phyloP scores from a whole-genome alignment of 2,329 filamentous ascomycete genomes.

The Emmonsiellopsis sp. region DNA sequence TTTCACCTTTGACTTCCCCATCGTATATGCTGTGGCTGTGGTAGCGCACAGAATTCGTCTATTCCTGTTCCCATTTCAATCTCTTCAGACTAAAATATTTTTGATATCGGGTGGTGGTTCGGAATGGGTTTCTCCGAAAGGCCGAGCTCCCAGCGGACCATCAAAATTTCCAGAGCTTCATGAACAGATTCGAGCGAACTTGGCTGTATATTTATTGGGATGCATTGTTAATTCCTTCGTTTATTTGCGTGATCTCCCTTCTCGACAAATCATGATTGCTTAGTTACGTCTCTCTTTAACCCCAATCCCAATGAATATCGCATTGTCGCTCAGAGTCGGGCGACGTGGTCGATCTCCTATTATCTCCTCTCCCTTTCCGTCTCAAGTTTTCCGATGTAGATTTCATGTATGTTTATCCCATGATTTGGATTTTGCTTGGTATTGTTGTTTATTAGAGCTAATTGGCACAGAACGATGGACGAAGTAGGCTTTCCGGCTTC shows the following conservation, averaged over 20 bases:
- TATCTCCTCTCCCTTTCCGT: background rate
- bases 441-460: background rate
- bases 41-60: background rate
- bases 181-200: no score
- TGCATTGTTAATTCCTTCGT: background rate
- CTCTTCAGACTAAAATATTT: background rate
- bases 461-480: conserved; percentile 40
- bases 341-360: background rate
- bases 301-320: background rate
- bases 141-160: background rate
- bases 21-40: conserved; percentile 16
- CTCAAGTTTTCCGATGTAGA: conserved; percentile 12
- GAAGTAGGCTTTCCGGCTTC: conserved; percentile 58
- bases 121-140: background rate
- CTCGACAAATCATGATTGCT: background rate
- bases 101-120: conserved; percentile 4
- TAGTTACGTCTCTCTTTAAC: background rate
- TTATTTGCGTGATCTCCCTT: background rate
- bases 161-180: background rate
- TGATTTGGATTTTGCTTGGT: background rate
- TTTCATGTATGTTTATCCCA: conserved; percentile 27
- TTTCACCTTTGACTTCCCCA: conserved; percentile 31
- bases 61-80: background rate
- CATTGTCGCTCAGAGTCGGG: background rate
- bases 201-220: background rate